These are phyloP conservation scores for Limonomyces culmigenus DNA, from an alignment of 1,284 basidiomycete species.

Conservation along the genomic window DNA sequence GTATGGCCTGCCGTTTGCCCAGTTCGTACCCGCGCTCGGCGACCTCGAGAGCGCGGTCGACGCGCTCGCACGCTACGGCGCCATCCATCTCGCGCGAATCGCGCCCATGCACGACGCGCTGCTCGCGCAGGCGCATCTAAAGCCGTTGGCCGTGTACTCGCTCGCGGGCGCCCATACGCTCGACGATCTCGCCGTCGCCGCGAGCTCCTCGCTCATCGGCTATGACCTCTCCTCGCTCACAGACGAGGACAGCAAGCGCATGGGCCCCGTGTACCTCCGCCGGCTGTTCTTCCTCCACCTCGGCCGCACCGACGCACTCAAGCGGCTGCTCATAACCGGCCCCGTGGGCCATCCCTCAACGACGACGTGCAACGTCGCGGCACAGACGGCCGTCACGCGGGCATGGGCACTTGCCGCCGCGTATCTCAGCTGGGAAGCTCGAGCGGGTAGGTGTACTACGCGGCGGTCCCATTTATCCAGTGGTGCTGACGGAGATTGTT, in stretches of 20 bases:
- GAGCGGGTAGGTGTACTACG: constrained; percentile 28
- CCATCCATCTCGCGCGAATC: constrained; percentile 23
- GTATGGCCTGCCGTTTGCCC: constrained; percentile 42
- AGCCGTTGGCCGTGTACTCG: constrained; percentile 39
- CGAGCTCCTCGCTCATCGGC: constrained; percentile 41
- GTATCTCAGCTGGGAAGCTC: constrained; percentile 51
- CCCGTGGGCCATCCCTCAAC: constrained; percentile 47
- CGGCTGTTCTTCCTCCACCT: constrained; percentile 42
- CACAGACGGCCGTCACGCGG: constrained; percentile 44
- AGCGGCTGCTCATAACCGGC: constrained; percentile 35
- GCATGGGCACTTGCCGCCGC: constrained; percentile 53
- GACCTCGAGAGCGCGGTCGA: constrained; percentile 28
- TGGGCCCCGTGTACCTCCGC: constrained; percentile 43
- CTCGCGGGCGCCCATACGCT: constrained; percentile 38
- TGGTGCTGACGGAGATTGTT: too few relatives aligned
- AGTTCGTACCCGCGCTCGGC: constrained; percentile 40
- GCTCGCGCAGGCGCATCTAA: constrained; percentile 26
- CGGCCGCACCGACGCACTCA: constrained; percentile 29
- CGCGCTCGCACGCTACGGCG: constrained; percentile 30
- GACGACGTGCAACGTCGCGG: constrained; percentile 32
- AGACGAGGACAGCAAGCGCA: constrained; percentile 39
- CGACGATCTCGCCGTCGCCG: constrained; percentile 38
- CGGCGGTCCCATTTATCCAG: too few relatives aligned
- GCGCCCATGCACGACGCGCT: constrained; percentile 21
- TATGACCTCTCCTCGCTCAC: constrained; percentile 35